Conservation (phyloP, 2,329 filamentous ascomycete species). For the Alternaria arborescens region DNA sequence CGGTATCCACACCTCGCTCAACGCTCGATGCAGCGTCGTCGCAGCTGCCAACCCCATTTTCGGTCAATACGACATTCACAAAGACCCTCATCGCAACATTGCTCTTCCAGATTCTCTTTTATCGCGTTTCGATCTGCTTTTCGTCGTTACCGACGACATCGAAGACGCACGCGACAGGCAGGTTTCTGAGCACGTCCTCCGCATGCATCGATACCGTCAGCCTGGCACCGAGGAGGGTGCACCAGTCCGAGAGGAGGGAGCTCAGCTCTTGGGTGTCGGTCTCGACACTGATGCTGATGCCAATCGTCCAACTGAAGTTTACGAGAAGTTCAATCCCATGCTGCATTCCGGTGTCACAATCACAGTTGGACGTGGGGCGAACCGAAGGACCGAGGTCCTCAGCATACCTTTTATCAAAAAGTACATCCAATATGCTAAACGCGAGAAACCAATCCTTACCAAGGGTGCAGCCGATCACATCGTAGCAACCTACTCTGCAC, state of each 20-base stretch:
- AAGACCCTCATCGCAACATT: constrained; percentile 98
- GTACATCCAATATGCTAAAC: constrained; percentile 98
- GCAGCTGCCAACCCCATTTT: constrained; percentile 98
- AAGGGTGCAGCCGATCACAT: constrained; percentile 93
- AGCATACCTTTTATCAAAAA: constrained; percentile 99
- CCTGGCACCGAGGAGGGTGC: constrained; percentile 93
- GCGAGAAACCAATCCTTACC: constrained; percentile 85
- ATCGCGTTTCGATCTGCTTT: constrained; percentile 97
- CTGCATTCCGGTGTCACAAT: constrained; percentile 88
- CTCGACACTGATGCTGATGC: constrained; percentile 78
- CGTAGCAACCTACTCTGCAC: constrained; percentile 85
- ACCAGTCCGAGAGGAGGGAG: constrained; percentile 86
- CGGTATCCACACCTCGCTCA: constrained; percentile 95
- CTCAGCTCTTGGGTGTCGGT: constrained; percentile 87
- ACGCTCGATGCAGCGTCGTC: constrained; percentile 94
- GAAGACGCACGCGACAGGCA: constrained; percentile 90
- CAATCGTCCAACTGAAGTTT: constrained; percentile 85
- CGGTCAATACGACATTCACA: constrained; percentile 97
- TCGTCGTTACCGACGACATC: constrained; percentile 97
- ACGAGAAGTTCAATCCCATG: constrained; percentile 96
- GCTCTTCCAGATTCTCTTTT: constrained; percentile 94
- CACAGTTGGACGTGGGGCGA: constrained; percentile 75
- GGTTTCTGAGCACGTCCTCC: constrained; percentile 93
- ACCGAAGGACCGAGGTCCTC: constrained; percentile 83
- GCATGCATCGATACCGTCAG: constrained; percentile 95